Base-by-base conservation (phyloP, 2,329 filamentous ascomycete genomes). In the Sordariomycetes sp. region DNA sequence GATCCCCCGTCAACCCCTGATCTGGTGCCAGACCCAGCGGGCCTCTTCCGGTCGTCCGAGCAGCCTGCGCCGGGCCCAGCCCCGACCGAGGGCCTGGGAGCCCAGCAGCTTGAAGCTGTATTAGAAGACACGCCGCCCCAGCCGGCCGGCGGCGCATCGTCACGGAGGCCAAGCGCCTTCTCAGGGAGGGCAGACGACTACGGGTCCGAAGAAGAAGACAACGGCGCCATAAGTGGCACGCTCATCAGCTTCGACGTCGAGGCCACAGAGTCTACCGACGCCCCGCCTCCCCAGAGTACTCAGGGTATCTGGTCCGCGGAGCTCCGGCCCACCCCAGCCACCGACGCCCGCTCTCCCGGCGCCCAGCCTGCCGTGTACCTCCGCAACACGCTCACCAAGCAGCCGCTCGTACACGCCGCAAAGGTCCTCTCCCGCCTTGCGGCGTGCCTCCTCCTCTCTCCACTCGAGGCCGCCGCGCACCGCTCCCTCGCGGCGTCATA, bases 231-330 rank as follows among this genome's bases (percentile, higher is more conserved):
- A 25, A 79, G 75, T 57, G 75, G 79, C 1, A 81, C 79, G 0
- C 67, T 83, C 5, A 82, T 84, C 55, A 82, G 78, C 61, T 82
- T 84, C 58, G 80, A 84, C 58, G 79, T 83, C 32, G 80, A 84
- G 60, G 76, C 79, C 0, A 76, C 74, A 3, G 79, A 82, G 53
- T 70, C 77, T 0, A 73, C 71, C 2, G 76, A 80, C 53, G 71
- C 73, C 2, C 5, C 45, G n/a, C 45, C 45, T 5, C 28, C 28
- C 28, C 45, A 50, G 20, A 20, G 45, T 20, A 75, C 76, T 1
- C 69, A 75, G 1, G 79, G 77, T 15, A 65, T 79, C 1, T 84
- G 80, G 80, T 80, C 77, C 3, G 80, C 80, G 13, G 80, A 84
- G 63, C 65, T 83, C 20, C 74, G 80, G 0, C 78, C 79, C 2